A percentile compares a stretch with the other conserved stretches of the same genome.
These are phyloP conservation scores for Nepenthes alata DNA, from an alignment of 179 eudicot genomes.

Conservation along the genomic window DNA sequence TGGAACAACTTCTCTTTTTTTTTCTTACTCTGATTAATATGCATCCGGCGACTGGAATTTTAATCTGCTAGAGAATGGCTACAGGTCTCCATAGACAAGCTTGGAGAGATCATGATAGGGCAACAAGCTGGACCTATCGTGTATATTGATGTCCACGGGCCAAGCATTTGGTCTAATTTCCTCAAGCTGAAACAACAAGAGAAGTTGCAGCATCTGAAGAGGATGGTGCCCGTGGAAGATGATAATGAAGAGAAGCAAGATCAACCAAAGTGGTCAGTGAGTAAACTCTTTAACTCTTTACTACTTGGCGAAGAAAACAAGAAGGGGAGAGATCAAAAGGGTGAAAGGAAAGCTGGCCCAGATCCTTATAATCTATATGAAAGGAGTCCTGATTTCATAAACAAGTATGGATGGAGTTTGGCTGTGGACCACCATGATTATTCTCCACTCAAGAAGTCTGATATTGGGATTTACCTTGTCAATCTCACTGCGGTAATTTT, in stretches of 20 bases:
- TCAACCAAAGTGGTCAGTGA: slow-evolving; percentile 32
- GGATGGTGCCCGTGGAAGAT: slow-evolving; percentile 9
- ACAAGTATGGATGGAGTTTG: slow-evolving; percentile 67
- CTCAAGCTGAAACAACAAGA: slow-evolving; percentile 26
- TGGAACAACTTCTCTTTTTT: slow-evolving; percentile 2
- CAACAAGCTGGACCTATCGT: slow-evolving; percentile 56
- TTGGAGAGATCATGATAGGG: slow-evolving; percentile 28
- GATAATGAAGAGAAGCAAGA: slow-evolving; percentile 14
- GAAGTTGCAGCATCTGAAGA: slow-evolving; percentile 29
- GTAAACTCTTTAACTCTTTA: slow-evolving; percentile 28
- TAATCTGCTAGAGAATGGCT: not conserved
- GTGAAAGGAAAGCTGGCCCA: slow-evolving; percentile 15
- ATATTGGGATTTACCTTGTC: slow-evolving; percentile 56
- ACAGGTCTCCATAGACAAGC: slow-evolving; percentile 42
- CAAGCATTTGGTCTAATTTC: slow-evolving; percentile 40
- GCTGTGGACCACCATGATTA: slow-evolving; percentile 49
- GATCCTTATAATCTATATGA: slow-evolving; percentile 55
- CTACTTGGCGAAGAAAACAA: slow-evolving; percentile 11
- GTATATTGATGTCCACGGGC: slow-evolving; percentile 30
- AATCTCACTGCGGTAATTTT: slow-evolving; percentile 68
- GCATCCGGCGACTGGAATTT: not conserved
- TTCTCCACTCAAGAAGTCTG: slow-evolving; percentile 42
- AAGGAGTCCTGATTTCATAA: slow-evolving; percentile 43
- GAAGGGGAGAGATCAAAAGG: slow-evolving; percentile 9
- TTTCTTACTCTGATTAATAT: not conserved